Evolutionary conservation across 495 filamentous ascomycete species (phyloP).

Genomic region (Lasiosphaeriaceae sp.): DNA sequence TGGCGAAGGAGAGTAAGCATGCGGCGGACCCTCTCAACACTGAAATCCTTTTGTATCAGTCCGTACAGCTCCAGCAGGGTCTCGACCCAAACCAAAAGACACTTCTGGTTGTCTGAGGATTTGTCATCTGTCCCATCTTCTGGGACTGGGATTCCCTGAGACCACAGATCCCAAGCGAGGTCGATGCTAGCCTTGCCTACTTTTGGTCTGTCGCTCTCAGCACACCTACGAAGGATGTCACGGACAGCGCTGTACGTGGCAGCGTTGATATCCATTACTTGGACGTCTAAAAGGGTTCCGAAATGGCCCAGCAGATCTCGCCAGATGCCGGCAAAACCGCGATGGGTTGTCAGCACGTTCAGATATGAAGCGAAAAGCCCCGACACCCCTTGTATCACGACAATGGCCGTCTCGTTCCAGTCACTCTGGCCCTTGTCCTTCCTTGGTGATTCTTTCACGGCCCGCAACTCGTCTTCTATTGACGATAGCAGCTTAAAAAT

Average conservation of each 20-base stretch:
- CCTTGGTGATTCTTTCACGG: constrained; percentile 19
- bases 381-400: constrained; percentile 67
- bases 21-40: constrained; percentile 53
- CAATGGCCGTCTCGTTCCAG: constrained; percentile 75
- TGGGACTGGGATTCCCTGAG: constrained; percentile 53
- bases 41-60: constrained; percentile 64
- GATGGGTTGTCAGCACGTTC: constrained; percentile 53
- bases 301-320: constrained; percentile 64
- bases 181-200: constrained; percentile 57
- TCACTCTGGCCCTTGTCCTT: constrained; percentile 42
- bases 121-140: constrained; percentile 41
- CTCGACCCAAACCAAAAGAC: constrained; percentile 72
- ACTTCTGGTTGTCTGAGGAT: constrained; percentile 65
- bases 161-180: constrained; percentile 72
- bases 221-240: constrained; percentile 57
- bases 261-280: constrained; percentile 64
- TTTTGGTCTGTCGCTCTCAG: constrained; percentile 41
- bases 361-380: constrained; percentile 66
- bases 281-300: constrained; percentile 53
- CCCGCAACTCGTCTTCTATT: constrained; percentile 44
- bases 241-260: constrained; percentile 66
- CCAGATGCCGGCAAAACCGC: constrained; percentile 62
- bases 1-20: constrained; percentile 60
- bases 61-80: constrained; percentile 75
- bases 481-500: constrained; percentile 69